Evolutionary conservation across 1,139 yeast genomes (phyloP).

Genomic region (Candida tropicalis): DNA sequence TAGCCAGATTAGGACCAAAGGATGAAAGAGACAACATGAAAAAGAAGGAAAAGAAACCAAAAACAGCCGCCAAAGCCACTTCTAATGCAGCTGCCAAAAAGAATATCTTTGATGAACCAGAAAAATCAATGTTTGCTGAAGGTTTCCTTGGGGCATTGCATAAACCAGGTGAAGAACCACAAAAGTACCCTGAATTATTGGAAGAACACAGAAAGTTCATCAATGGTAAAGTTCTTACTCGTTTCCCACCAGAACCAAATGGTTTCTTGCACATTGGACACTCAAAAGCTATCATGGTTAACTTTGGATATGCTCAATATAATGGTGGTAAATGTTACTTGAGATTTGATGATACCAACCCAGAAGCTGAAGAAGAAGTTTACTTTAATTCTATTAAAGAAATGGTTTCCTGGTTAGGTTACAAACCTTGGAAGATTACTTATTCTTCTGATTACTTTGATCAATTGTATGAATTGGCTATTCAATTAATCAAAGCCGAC

Average conservation of each 20-base stretch:
- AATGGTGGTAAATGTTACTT: constrained; percentile 86
- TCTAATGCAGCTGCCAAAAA: constrained; percentile 25
- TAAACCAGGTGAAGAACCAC: constrained; percentile 94
- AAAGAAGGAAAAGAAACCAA: constrained; percentile 74
- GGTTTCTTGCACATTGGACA: constrained; percentile 98
- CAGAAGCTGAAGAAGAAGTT: constrained; percentile 96
- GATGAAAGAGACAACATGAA: constrained; percentile 90
- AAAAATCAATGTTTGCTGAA: constrained; percentile 87
- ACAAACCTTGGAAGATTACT: constrained; percentile 88
- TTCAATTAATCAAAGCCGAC: constrained; percentile 66
- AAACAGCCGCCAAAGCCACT: constrained; percentile 20
- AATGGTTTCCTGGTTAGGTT: constrained; percentile 92
- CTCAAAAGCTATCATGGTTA: constrained; percentile 95
- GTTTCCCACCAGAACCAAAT: constrained; percentile 99
- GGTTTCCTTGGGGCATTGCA: constrained; percentile 96
- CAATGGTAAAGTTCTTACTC: constrained; percentile 80
- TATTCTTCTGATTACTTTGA: constrained; percentile 97
- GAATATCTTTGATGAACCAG: constrained; percentile 25
- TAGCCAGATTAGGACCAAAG: constrained; percentile 83
- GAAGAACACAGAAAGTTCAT: constrained; percentile 76
- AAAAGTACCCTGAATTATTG: constrained; percentile 82
- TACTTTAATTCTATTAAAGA: constrained; percentile 82
- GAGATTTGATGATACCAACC: constrained; percentile 97
- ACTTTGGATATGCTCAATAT: constrained; percentile 90
- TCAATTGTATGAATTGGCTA: constrained; percentile 83